These are phyloP conservation scores for Zasmidium cellare DNA, from an alignment of 2,329 filamentous ascomycete genomes.

Conservation along the genomic window DNA sequence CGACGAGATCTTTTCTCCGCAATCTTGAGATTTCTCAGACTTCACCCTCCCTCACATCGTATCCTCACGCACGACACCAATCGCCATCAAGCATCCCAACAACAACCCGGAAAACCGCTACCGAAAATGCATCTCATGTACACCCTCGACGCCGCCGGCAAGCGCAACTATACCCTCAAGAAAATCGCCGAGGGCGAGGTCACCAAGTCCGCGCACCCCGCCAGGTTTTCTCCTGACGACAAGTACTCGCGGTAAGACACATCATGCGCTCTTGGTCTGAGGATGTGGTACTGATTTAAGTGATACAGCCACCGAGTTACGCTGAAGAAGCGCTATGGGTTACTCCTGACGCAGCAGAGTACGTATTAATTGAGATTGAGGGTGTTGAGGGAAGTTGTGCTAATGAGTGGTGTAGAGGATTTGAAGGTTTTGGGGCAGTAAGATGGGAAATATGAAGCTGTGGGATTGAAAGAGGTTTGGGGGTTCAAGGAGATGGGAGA, in stretches of 20 bases:
- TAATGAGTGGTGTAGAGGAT: constrained; percentile 37
- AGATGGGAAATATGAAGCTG: neutral
- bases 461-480: neutral
- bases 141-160: constrained; percentile 78
- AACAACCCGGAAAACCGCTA: neutral
- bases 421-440: constrained; percentile 47
- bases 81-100: too few relatives aligned
- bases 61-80: too few relatives aligned
- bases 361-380: constrained; percentile 2
- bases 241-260: constrained; percentile 75
- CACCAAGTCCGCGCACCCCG: constrained; percentile 94
- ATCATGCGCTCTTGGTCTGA: too few relatives aligned
- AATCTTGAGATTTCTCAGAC: too few relatives aligned
- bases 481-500: too few relatives aligned
- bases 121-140: constrained; percentile 76
- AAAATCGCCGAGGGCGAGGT: constrained; percentile 80
- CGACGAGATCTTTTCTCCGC: too few relatives aligned
- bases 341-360: constrained; percentile 76
- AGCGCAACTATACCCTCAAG: constrained; percentile 92
- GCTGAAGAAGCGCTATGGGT: constrained; percentile 87
- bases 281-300: neutral
- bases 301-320: constrained; percentile 77
- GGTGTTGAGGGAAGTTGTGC: neutral
- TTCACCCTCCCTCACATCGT: neutral
- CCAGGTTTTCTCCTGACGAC: constrained; percentile 96